These are phyloP conservation scores for Alisma plantagoaquatica DNA, from an alignment of 106 monocot genomes.

Conservation along the genomic window DNA sequence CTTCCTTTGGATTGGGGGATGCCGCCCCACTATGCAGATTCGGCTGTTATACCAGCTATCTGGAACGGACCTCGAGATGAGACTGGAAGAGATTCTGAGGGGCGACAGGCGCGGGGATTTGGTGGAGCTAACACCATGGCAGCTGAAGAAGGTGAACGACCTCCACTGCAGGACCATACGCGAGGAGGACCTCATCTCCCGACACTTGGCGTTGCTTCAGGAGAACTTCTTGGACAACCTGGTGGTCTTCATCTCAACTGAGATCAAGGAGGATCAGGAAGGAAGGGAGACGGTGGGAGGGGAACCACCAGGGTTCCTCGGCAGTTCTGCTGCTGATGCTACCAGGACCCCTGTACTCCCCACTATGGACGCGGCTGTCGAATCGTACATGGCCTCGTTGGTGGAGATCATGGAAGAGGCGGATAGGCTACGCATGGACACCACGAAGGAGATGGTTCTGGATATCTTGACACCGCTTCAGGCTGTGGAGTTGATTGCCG, in stretches of 20 bases:
- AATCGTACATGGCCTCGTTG: constrained; percentile 6
- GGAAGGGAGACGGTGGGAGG: too few relatives aligned
- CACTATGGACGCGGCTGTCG: background rate
- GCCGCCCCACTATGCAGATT: constrained; percentile 39
- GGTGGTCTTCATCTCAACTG: background rate
- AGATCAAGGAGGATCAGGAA: background rate
- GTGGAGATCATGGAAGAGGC: constrained; percentile 28
- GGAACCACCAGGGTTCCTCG: too few relatives aligned
- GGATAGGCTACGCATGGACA: constrained; percentile 36
- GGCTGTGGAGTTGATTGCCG: constrained; percentile 40
- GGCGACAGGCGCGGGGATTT: background rate
- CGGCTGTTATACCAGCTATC: constrained; percentile 36
- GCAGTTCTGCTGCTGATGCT: too few relatives aligned
- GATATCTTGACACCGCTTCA: constrained; percentile 39
- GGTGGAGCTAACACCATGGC: background rate
- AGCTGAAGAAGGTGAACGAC: constrained; percentile 14
- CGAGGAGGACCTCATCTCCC: constrained; percentile 15
- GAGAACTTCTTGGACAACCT: constrained; percentile 1
- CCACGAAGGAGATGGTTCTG: constrained; percentile 20
- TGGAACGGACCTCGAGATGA: constrained; percentile 22
- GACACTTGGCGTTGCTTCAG: background rate
- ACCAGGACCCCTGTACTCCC: too few relatives aligned
- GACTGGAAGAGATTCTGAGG: constrained; percentile 18
- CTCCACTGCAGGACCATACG: constrained; percentile 27
- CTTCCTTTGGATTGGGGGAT: constrained; percentile 43